A percentile compares a stretch with the other conserved stretches of the same genome.
phyloP scores from a whole-genome alignment of 768 basidiomycete species.

The Lentinula detonsa region DNA sequence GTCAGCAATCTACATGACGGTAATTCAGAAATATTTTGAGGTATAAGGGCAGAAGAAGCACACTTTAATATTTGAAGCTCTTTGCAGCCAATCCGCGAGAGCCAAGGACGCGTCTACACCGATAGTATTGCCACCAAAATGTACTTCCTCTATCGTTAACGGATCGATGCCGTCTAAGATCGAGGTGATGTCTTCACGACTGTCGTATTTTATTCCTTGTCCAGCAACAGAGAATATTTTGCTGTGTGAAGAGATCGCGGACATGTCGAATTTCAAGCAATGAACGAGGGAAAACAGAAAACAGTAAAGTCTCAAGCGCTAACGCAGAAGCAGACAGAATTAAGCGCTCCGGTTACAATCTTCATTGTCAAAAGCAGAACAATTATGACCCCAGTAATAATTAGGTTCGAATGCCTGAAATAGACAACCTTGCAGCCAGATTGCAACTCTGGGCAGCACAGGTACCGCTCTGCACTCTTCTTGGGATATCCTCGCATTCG shows the following conservation, averaged over 20 bases:
- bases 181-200: conserved; percentile 68
- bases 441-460: too few relatives aligned
- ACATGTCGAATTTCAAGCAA: not conserved
- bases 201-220: conserved; percentile 74
- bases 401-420: too few relatives aligned
- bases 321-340: too few relatives aligned
- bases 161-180: conserved; percentile 63
- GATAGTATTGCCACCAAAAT: conserved; percentile 90
- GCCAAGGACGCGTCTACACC: conserved; percentile 87
- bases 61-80: conserved; percentile 67
- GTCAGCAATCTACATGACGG: conserved; percentile 69
- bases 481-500: too few relatives aligned
- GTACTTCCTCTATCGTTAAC: conserved; percentile 72
- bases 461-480: too few relatives aligned
- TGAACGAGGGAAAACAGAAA: not conserved
- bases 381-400: too few relatives aligned
- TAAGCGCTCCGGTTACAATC: not conserved
- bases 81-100: conserved; percentile 72
- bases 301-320: not conserved
- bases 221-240: conserved; percentile 44
- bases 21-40: not conserved
- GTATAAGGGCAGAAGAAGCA: conserved; percentile 12
- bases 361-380: too few relatives aligned
- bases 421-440: too few relatives aligned
- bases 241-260: not conserved